Percentiles rank a stretch among this genome's conserved stretches.
phyloP scores from a whole-genome alignment of 2,329 filamentous ascomycete genomes.

The Phialophora expanda region DNA sequence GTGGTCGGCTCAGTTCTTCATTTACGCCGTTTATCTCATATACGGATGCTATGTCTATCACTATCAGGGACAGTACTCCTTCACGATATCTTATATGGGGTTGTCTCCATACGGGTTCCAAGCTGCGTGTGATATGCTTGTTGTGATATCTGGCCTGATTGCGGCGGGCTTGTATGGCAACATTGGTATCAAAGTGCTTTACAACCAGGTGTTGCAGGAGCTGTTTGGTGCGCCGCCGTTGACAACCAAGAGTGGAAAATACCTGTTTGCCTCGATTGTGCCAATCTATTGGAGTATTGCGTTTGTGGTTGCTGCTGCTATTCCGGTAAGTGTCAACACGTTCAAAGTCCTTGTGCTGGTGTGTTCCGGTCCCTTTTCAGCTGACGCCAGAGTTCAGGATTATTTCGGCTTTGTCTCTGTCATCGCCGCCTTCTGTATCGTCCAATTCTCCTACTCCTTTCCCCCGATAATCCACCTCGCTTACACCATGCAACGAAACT shows the following conservation, averaged over 20 bases:
- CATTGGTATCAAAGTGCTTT: conserved; percentile 52
- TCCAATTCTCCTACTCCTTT: conserved; percentile 44
- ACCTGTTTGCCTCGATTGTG: conserved; percentile 36
- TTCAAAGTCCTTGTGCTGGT: not conserved
- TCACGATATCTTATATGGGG: conserved; percentile 36
- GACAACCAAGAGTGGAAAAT: conserved; percentile 47
- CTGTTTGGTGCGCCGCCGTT: conserved; percentile 50
- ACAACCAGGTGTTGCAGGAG: conserved; percentile 53
- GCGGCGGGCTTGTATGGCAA: conserved; percentile 50
- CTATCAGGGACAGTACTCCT: conserved; percentile 37
- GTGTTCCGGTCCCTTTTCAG: not conserved
- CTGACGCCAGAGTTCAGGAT: conserved; percentile 3
- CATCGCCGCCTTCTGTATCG: conserved; percentile 41
- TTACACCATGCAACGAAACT: conserved; percentile 42
- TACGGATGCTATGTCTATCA: conserved; percentile 40
- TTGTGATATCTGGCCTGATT: conserved; percentile 44
- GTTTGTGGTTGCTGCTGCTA: conserved; percentile 41
- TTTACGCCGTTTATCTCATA: conserved; percentile 35
- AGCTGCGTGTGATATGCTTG: conserved; percentile 43
- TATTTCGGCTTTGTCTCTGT: conserved; percentile 42
- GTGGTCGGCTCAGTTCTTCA: conserved; percentile 36
- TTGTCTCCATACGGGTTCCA: conserved; percentile 45
- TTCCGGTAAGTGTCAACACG: conserved; percentile 34
- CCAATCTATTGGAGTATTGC: conserved; percentile 43
- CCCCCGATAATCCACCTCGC: conserved; percentile 42